Base-by-base conservation (phyloP, 1,139 yeast species). In the Kodamaea plutei region DNA sequence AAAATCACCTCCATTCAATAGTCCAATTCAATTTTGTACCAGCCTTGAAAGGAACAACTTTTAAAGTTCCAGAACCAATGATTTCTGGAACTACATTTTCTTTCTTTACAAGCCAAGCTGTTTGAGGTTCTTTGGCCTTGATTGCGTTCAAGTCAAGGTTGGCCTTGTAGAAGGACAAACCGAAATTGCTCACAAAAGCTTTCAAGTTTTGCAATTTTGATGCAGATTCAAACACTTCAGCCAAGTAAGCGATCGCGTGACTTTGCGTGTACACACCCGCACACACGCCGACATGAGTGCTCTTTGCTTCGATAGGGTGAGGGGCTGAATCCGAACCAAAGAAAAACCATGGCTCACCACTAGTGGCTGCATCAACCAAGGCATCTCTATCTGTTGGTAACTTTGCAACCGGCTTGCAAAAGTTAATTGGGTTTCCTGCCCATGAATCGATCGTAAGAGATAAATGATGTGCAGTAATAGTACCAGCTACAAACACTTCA, bases 281-380 rank as follows among this genome's bases (percentile, higher is more conserved):
- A 50, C 97, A 89, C 9, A 91, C 96, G 14, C 91, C 93, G 22
- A 69, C 64, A 44, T 79, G 89, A 40, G 74, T 80, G 25, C 85
- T 70, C 58, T 91, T 91, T 37, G 78, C 76, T 42, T 76, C 74
- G 19, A 84, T 54, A 9, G 96, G 95, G 56, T 91, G 98, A 21
- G 98, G 98, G 12, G 98, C 98, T 16, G 96, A 84, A 56, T 91
- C 99, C 2, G 96, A 84, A 4, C 99, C 99, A 51, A 89, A 89
- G 64, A 91, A 87, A 58, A 89, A 93, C 69, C 81, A 89, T 31
- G 95, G 87, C 44, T 83, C 79, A 6, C 97, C 98, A 2, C 93
- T 79, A 8, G 85, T 81, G 3, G 97, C 98, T 20, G 98, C 97
- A 23, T 66, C 70, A 8, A 91, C 72, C 33, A 91, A 63, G 1